Percentiles rank a stretch among this genome's conserved stretches.
These are phyloP conservation scores for Proliferodiscus dingleyae DNA, from an alignment of 2,329 filamentous ascomycete genomes.

Conservation along the genomic window DNA sequence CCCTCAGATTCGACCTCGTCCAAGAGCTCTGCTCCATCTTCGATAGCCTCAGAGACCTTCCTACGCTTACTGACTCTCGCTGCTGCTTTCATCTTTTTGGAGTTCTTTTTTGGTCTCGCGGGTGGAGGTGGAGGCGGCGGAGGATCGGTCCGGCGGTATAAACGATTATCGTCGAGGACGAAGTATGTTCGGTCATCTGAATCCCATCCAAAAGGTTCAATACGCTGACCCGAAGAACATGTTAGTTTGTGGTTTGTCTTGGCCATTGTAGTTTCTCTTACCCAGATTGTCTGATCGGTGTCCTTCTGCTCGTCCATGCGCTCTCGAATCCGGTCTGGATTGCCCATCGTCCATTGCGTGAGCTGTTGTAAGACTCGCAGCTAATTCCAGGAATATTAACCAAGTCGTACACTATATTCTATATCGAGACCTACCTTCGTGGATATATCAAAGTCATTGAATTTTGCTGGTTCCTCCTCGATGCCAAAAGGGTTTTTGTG, in stretches of 20 bases:
- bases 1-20: slow-evolving; percentile 37
- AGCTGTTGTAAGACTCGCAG: slow-evolving; percentile 81
- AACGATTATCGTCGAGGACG: slow-evolving; percentile 86
- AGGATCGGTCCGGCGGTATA: slow-evolving; percentile 83
- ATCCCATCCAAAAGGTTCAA: slow-evolving; percentile 86
- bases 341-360: slow-evolving; percentile 82
- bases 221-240: slow-evolving; percentile 46
- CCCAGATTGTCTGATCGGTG: slow-evolving; percentile 77
- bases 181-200: slow-evolving; percentile 80
- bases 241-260: slow-evolving; percentile 15
- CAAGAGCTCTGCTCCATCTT: slow-evolving; percentile 36
- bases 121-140: slow-evolving; percentile 53
- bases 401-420: slow-evolving; percentile 41
- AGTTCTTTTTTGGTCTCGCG: slow-evolving; percentile 59
- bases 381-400: slow-evolving; percentile 33
- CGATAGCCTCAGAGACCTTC: slow-evolving; percentile 46
- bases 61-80: slow-evolving; percentile 68
- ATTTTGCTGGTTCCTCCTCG: slow-evolving; percentile 66
- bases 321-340: slow-evolving; percentile 80
- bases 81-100: slow-evolving; percentile 58
- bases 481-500: slow-evolving; percentile 79
- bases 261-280: too few species aligned
- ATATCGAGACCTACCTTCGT: slow-evolving; percentile 56
- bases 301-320: slow-evolving; percentile 81
- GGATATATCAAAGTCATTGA: slow-evolving; percentile 76